Evolutionary conservation across 2,329 filamentous ascomycete species (phyloP).

Genomic region (Phoma herbarum): DNA sequence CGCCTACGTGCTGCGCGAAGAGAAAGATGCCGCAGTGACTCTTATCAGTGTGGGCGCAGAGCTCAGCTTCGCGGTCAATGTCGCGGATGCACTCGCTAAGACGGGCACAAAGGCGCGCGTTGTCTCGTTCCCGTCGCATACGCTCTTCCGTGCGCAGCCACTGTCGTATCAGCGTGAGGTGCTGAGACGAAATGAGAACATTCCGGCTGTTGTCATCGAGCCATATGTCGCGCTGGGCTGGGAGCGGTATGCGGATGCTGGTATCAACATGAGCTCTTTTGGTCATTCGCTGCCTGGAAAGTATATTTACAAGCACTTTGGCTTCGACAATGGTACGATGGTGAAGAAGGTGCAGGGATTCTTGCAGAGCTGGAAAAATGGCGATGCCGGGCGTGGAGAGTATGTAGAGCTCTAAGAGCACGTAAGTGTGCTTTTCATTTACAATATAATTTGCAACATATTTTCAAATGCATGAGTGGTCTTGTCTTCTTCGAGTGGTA

Average conservation of each 20-base stretch:
- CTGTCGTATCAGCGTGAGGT: constrained; percentile 58
- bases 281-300: constrained; percentile 65
- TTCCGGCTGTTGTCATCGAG: constrained; percentile 67
- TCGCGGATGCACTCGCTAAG: constrained; percentile 43
- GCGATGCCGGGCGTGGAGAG: constrained; percentile 43
- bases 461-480: too few species aligned
- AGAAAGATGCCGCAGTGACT: constrained; percentile 55
- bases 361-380: constrained; percentile 47
- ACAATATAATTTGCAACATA: too few species aligned
- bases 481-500: too few species aligned
- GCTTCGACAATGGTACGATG: constrained; percentile 59
- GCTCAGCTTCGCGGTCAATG: constrained; percentile 54
- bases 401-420: constrained; percentile 41
- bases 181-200: constrained; percentile 51
- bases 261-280: constrained; percentile 62
- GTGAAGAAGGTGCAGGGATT: constrained; percentile 52
- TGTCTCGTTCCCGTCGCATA: constrained; percentile 60
- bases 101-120: constrained; percentile 56
- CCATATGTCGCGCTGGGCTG: constrained; percentile 66
- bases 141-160: constrained; percentile 59
- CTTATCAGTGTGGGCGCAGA: constrained; percentile 59
- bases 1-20: constrained; percentile 59
- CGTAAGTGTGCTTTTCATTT: background rate
- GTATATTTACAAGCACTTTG: constrained; percentile 65
- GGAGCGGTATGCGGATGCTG: constrained; percentile 68